Base-by-base conservation (phyloP, 768 basidiomycete genomes). In the Krasilnikovozyma curviuscula region DNA sequence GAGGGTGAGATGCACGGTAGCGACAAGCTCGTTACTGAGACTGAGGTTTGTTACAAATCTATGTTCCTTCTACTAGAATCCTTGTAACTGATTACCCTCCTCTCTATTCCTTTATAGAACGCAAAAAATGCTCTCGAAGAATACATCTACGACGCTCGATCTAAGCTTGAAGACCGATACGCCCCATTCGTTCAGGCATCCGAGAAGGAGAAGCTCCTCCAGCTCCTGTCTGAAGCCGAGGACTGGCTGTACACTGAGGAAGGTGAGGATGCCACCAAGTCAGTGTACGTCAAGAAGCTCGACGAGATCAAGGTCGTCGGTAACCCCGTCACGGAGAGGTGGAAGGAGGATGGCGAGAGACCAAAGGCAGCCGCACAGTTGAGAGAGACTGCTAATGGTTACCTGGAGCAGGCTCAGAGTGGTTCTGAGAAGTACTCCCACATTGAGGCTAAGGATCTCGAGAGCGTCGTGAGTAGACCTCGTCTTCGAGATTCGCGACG, bases 61-160 rank as follows among this genome's bases (percentile, higher is more conserved):
- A 14, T 28, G 24, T 42, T 10, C 10, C 16, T 33, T 32, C 9
- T 23, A 2, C 24, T 32, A 5, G 19, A 1, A 9, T n/a, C 5
- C 6, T 31, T 9, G 25, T 29, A 30, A 16, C 10, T 30, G 14
- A 18, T 18, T 44, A 29, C 18, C 24, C 12, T 28, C 3, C n/a
- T 28, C 9, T 30, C 31, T 40, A 23, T 25, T 13, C 10, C 19
- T 38, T n/a, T 33, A 21, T 47, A 91, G 85, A 83, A 97, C 66
- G 78, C 83, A 66, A 98, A 95, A 70, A 98, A 98, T 63, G 88
- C 89, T 4, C 77, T 98, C 13, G 91, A 98, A 69, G 93, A 97
- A 68, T 95, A 91, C 69, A 81, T 97, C 49, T 95, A 95, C 68
- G 91, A 97, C 65, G 86, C 73, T 60, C 82, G 88, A 32, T 70